Evolutionary conservation across 2,329 filamentous ascomycete genomes (phyloP), one percentile per base, ranked within the genome.

Genomic region (Trichoderma gracile): DNA sequence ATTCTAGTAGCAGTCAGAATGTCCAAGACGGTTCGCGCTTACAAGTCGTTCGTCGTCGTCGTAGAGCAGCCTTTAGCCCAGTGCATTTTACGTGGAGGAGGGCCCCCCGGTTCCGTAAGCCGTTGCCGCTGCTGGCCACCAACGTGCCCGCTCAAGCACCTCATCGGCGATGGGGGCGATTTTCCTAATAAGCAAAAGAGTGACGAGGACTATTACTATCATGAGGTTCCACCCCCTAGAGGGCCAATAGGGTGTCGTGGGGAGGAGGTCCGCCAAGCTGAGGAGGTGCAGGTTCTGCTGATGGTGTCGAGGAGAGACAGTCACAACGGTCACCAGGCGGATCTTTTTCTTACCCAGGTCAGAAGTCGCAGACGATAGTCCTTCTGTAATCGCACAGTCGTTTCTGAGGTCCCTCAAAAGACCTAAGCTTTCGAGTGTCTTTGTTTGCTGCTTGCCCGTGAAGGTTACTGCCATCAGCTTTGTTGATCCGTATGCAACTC

Each of bases 171-270:
- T 57, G 47, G 57, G 54, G 57, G 58, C 49, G 58, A 61, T 19
- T 45, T 46, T 58, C 46, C 40, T 25, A 50, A 25, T 50, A 30
- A 17, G 60, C 27, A 63, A 52, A 30, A 45, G 45, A 40, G n/a
- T 55, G 52, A 47, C 43, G 54, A 52, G 49, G 49, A 14, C 27
- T 43, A 43, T 43, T 55, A 55, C 17, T n/a, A 43, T 43, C 56
- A 56, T 42, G 42, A 42, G 60, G 40, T 63, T 63, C 60, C 60
- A 63, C 58, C 5, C 42, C 58, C 47, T 27, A 46, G 43, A 63
- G 14, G 14, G 52, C 60, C 60, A 63, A 63, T 63, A 49, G 60
- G 60, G 52, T 63, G 52, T 43, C 52, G 40, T 63, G 52, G 60
- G 60, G 33, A 38, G 33, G 25, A 47, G 7, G 38, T 27, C n/a